Evolutionary conservation across 345 rosid species (phyloP).

Genomic region (Streptanthus diversifolius): DNA sequence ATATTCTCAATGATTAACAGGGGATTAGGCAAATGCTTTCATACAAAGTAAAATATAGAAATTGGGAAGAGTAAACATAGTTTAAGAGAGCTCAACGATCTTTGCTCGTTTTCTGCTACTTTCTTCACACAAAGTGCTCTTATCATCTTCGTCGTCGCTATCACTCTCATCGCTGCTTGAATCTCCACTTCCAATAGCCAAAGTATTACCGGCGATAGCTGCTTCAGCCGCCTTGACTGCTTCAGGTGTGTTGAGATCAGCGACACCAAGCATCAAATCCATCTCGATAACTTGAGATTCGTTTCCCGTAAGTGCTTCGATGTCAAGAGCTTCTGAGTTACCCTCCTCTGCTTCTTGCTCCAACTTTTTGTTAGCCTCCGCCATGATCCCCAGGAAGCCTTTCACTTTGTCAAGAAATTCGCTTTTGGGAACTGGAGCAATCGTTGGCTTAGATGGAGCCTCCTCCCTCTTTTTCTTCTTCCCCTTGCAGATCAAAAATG

Average conservation of each 20-base stretch:
- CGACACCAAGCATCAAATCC: constrained; percentile 87
- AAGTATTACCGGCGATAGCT: constrained; percentile 42
- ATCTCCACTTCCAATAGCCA: constrained; percentile 33
- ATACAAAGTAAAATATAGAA: neutral
- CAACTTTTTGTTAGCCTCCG: constrained; percentile 65
- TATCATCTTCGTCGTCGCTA: neutral
- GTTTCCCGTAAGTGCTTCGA: constrained; percentile 64
- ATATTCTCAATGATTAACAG: neutral
- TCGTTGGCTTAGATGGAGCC: constrained; percentile 38
- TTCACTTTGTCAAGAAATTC: constrained; percentile 70
- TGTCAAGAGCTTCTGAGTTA: constrained; percentile 53
- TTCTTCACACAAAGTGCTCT: neutral
- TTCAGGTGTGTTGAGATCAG: constrained; percentile 90
- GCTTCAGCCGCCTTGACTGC: constrained; percentile 84
- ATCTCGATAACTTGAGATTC: constrained; percentile 75
- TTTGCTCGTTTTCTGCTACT: constrained; percentile 16
- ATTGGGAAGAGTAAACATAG: neutral
- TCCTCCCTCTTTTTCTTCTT: neutral
- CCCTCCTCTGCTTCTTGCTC: constrained; percentile 63
- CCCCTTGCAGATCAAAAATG: constrained; percentile 14
- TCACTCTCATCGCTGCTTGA: constrained; percentile 38
- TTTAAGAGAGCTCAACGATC: constrained; percentile 27
- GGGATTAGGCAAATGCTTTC: neutral
- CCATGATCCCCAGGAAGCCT: constrained; percentile 65
- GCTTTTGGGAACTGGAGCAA: constrained; percentile 49